Percentiles rank a stretch among this genome's conserved stretches.
These are phyloP conservation scores for Aspergillus baeticus DNA, from an alignment of 495 filamentous ascomycete species.

Conservation along the genomic window DNA sequence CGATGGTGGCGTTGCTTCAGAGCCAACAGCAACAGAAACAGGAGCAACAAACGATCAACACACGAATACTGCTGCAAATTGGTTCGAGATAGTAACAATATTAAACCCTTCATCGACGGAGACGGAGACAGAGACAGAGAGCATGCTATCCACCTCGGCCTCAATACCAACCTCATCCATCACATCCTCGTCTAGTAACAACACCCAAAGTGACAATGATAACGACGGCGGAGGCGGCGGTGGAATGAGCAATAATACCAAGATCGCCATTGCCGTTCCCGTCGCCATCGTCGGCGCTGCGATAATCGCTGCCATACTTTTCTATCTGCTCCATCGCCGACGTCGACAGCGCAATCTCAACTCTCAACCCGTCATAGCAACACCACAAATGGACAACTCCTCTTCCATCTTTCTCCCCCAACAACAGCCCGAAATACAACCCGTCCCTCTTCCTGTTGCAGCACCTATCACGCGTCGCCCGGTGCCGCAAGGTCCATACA, in stretches of 20 bases:
- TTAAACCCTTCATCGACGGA: neutral
- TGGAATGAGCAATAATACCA: constrained; percentile 23
- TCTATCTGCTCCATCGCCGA: constrained; percentile 25
- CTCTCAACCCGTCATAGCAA: constrained; percentile 13
- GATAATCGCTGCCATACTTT: constrained; percentile 25
- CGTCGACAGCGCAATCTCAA: constrained; percentile 17
- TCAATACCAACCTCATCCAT: neutral
- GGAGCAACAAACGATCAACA: neutral
- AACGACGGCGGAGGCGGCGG: neutral
- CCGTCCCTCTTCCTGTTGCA: neutral
- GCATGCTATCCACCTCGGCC: neutral
- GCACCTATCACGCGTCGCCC: neutral
- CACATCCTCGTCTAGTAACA: neutral
- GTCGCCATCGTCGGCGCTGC: constrained; percentile 32
- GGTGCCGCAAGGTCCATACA: neutral
- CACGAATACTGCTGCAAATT: too few species aligned
- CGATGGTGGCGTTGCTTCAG: too few species aligned
- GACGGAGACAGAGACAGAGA: neutral
- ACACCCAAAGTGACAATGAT: neutral
- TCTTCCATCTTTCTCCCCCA: neutral
- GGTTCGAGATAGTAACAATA: neutral
- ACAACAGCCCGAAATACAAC: neutral
- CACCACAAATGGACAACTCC: constrained; percentile 10
- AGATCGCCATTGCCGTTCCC: constrained; percentile 40
- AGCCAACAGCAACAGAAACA: constrained; percentile 8